Conservation (phyloP, 2,329 filamentous ascomycete species). For the Xylaria sp. region DNA sequence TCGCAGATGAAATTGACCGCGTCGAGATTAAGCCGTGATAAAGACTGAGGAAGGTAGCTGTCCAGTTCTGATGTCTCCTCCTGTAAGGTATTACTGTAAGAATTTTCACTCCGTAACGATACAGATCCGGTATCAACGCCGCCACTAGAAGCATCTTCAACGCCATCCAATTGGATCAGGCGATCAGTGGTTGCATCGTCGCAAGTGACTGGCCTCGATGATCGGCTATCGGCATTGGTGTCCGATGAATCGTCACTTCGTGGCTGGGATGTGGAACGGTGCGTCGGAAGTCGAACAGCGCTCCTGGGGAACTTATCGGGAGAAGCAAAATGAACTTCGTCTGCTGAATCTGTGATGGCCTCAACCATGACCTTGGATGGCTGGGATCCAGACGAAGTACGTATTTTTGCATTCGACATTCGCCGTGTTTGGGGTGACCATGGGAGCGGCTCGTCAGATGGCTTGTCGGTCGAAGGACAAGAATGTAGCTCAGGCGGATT, state of each 20-base stretch:
- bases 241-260: constrained; percentile 20
- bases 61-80: constrained; percentile 28
- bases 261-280: constrained; percentile 22
- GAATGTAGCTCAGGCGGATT: constrained; percentile 16
- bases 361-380: constrained; percentile 23
- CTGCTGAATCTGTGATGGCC: constrained; percentile 21
- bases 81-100: constrained; percentile 15
- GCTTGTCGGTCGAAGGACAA: constrained; percentile 5
- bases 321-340: constrained; percentile 22
- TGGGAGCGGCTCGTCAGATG: constrained; percentile 10
- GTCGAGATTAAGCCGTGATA: constrained; percentile 49
- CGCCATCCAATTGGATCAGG: constrained; percentile 22
- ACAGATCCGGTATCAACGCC: constrained; percentile 19
- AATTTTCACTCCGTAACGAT: constrained; percentile 21
- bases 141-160: constrained; percentile 24
- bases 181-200: constrained; percentile 14
- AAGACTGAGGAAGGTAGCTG: constrained; percentile 49
- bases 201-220: constrained; percentile 12
- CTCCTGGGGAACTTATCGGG: constrained; percentile 25
- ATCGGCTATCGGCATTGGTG: constrained; percentile 14
- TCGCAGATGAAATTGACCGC: constrained; percentile 57
- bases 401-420: constrained; percentile 30
- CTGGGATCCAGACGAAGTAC: constrained; percentile 28
- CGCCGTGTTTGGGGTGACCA: constrained; percentile 24
- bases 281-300: constrained; percentile 21